Evolutionary conservation across 768 basidiomycete genomes (phyloP), one percentile per base, ranked within the genome.

Genomic region (Tulasnella sp.): DNA sequence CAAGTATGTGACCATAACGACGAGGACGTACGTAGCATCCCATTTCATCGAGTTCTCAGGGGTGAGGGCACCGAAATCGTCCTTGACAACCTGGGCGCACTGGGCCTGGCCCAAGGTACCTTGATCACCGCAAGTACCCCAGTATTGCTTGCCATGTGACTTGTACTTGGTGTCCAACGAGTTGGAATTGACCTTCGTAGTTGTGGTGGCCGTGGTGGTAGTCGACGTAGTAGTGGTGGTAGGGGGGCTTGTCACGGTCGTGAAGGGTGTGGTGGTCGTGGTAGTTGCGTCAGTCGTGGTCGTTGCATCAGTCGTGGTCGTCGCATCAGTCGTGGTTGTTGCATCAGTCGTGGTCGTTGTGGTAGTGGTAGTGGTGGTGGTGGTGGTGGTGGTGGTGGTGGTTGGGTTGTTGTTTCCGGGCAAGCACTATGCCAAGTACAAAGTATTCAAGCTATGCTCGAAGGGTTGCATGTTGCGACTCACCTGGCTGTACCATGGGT

Each of bases 11-110:
- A 17, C 42, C 9, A 17, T 8, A 42, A 42, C 17, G 17, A 42
- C 8, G 9, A 17, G 42, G 42, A 22, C 72, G 52, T n/a, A 58
- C 52, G 45, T 49, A 31, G 70, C 52, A 67, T 74, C 34, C 36
- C 39, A 74, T 25, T 77, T 75, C 76, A 73, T 77, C 19, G 34
- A 58, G 52, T 79, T 79, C 49, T 79, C 78, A 70, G 78, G 78
- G 15, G 78, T 79, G n/a, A 79, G 37, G 22, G 54, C 49, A 49
- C 69, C 75, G 73, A 79, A 79, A 22, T 79, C 78, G 31, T 38
- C 67, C 69, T 70, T 37, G 54, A 79, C 36, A 40, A 79, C 58
- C 37, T 25, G 38, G 14, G 77, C 67, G 75, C 76, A 77, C 70
- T 52, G 58, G 8, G 72, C 9, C 22, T 49, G 45, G 9, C n/a